Conservation (phyloP, 1,284 basidiomycete genomes). For the Trichosporon sp. region DNA sequence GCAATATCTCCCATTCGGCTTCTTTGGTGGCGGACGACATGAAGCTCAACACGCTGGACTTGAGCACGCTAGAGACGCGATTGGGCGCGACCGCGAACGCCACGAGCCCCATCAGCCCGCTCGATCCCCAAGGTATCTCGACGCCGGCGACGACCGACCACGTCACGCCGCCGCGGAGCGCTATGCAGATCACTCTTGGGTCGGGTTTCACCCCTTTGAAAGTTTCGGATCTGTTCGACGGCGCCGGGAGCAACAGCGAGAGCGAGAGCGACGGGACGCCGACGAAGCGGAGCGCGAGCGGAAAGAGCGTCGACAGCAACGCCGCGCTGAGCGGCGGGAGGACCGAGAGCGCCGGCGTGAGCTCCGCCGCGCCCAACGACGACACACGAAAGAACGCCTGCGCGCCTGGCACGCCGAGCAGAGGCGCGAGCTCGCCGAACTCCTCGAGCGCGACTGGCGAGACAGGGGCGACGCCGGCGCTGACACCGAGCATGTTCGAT, state of each 20-base stretch:
- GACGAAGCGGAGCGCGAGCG: background rate
- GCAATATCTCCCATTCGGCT: conserved; percentile 17
- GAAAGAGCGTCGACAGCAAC: background rate
- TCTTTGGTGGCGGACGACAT: background rate
- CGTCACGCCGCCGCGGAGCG: background rate
- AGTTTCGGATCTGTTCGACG: background rate
- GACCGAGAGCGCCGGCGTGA: background rate
- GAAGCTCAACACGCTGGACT: background rate
- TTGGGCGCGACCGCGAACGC: background rate
- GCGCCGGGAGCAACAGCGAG: background rate
- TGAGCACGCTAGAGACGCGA: background rate
- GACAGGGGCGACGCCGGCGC: background rate
- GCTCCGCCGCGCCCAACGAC: background rate
- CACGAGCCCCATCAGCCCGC: background rate
- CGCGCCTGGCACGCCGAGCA: background rate
- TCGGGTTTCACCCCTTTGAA: conserved; percentile 8
- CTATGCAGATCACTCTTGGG: background rate
- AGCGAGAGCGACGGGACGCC: conserved; percentile 1
- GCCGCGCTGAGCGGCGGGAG: background rate
- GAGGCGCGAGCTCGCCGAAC: background rate
- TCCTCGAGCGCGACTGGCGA: background rate
- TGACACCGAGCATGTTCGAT: conserved; percentile 4
- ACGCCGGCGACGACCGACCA: background rate
- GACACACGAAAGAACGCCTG: background rate
- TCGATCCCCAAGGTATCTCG: background rate